Percentiles rank a stretch among this genome's conserved stretches.
These are phyloP conservation scores for Penicillium maclennaniae DNA, from an alignment of 495 filamentous ascomycete genomes.

Conservation along the genomic window DNA sequence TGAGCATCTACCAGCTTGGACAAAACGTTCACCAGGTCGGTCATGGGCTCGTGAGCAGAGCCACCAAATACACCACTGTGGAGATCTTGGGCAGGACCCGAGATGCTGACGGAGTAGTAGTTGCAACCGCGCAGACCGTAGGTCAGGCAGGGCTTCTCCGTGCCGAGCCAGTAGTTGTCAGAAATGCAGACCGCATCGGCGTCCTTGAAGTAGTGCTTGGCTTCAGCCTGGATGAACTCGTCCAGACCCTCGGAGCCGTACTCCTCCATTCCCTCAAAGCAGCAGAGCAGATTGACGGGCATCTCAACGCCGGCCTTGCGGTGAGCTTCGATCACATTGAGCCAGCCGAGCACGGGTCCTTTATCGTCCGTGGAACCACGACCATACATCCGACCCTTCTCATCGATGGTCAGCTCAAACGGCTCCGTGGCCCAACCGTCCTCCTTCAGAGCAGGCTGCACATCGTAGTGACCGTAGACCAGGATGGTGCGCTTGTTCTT, in stretches of 20 bases:
- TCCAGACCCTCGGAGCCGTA: slow-evolving; percentile 96
- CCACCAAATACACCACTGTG: slow-evolving; percentile 97
- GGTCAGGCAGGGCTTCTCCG: slow-evolving; percentile 94
- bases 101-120: slow-evolving; percentile 87
- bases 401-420: slow-evolving; percentile 83
- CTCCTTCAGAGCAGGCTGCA: slow-evolving; percentile 88
- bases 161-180: slow-evolving; percentile 99
- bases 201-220: slow-evolving; percentile 87
- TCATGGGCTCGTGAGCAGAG: slow-evolving; percentile 96
- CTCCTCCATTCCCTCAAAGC: slow-evolving; percentile 99
- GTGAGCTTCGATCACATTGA: slow-evolving; percentile 97
- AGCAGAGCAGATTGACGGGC: slow-evolving; percentile 98
- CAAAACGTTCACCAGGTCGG: slow-evolving; percentile 80
- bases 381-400: slow-evolving; percentile 90
- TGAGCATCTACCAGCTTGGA: slow-evolving; percentile 78
- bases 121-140: slow-evolving; percentile 98
- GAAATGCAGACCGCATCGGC: slow-evolving; percentile 97
- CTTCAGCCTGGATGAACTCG: slow-evolving; percentile 85
- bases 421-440: slow-evolving; percentile 98
- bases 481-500: slow-evolving; percentile 89
- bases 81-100: slow-evolving; percentile 86
- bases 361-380: slow-evolving; percentile 98
- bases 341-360: slow-evolving; percentile 94
- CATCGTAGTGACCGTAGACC: slow-evolving; percentile 98
- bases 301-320: slow-evolving; percentile 89